These are phyloP conservation scores for Komagataella populi DNA, from an alignment of 805 yeast genomes.

Conservation along the genomic window DNA sequence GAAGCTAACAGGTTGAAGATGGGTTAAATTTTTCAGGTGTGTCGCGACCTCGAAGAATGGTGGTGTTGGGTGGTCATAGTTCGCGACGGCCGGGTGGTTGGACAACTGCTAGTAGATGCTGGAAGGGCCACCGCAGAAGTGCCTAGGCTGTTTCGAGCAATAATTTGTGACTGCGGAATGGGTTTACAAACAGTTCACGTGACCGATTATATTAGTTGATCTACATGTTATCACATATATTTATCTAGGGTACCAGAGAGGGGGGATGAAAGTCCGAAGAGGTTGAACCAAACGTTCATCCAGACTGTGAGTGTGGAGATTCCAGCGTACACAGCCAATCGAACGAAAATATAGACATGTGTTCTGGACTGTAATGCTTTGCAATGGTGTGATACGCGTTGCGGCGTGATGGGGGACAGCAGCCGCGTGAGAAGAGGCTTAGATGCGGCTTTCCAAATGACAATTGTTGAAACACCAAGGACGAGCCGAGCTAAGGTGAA, in stretches of 20 bases:
- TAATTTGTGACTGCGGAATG: neutral
- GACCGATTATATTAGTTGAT: neutral
- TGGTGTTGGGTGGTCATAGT: neutral
- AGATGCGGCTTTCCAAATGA: constrained; percentile 60
- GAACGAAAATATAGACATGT: constrained; percentile 65
- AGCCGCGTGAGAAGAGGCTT: constrained; percentile 50
- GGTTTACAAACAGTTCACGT: neutral
- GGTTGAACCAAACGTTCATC: constrained; percentile 15
- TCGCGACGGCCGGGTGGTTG: neutral
- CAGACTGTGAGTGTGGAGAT: constrained; percentile 44
- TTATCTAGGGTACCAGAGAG: neutral
- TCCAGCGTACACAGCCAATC: constrained; percentile 74
- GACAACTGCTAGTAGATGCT: neutral
- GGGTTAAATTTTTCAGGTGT: neutral
- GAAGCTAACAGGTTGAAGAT: neutral
- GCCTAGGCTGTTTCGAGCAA: neutral
- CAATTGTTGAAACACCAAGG: constrained; percentile 50
- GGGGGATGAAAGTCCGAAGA: constrained; percentile 3
- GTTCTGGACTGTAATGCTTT: constrained; percentile 49
- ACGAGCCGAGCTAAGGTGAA: constrained; percentile 32
- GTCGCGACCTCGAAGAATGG: neutral
- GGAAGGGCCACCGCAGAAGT: neutral
- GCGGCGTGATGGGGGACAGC: constrained; percentile 31
- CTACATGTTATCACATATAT: neutral
- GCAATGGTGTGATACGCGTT: constrained; percentile 12